These are phyloP conservation scores for Leccinum imitatum DNA, from an alignment of 768 basidiomycete species.

Conservation along the genomic window DNA sequence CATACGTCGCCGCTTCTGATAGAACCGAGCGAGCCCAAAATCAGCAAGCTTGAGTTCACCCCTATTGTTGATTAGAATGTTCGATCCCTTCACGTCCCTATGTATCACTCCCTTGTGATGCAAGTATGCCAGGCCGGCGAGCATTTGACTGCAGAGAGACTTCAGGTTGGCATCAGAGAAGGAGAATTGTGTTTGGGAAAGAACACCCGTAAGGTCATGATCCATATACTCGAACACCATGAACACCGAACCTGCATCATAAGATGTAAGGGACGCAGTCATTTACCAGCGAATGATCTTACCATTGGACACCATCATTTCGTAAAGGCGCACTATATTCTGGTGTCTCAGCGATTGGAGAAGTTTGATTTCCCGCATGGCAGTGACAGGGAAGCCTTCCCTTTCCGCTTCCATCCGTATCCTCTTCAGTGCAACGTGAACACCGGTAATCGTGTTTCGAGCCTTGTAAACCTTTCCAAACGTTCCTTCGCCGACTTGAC, in stretches of 20 bases:
- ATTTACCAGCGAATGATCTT: slow-evolving; percentile 19
- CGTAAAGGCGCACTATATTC: slow-evolving; percentile 86
- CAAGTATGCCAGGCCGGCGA: slow-evolving; percentile 89
- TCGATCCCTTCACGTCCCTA: slow-evolving; percentile 98
- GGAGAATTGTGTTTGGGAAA: slow-evolving; percentile 85
- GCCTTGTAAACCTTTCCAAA: slow-evolving; percentile 99
- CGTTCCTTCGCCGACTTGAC: slow-evolving; percentile 96
- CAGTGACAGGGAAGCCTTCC: slow-evolving; percentile 98
- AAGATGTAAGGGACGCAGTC: slow-evolving; percentile 8
- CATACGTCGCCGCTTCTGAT: slow-evolving; percentile 82
- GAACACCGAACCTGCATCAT: slow-evolving; percentile 79
- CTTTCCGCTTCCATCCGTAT: slow-evolving; percentile 97
- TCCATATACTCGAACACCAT: slow-evolving; percentile 99
- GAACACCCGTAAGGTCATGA: slow-evolving; percentile 92
- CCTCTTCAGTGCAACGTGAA: slow-evolving; percentile 87
- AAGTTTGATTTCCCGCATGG: slow-evolving; percentile 98
- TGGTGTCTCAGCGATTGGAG: slow-evolving; percentile 86
- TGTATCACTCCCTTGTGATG: slow-evolving; percentile 97
- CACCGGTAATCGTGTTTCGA: slow-evolving; percentile 71
- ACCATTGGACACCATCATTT: slow-evolving; percentile 99
- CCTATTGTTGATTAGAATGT: slow-evolving; percentile 87
- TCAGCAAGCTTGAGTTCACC: slow-evolving; percentile 96
- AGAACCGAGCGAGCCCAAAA: slow-evolving; percentile 96
- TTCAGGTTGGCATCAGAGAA: slow-evolving; percentile 91
- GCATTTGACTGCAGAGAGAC: slow-evolving; percentile 94